phyloP scores from a whole-genome alignment of 176 grass and related monocot genomes.

The Phragmites australis region DNA sequence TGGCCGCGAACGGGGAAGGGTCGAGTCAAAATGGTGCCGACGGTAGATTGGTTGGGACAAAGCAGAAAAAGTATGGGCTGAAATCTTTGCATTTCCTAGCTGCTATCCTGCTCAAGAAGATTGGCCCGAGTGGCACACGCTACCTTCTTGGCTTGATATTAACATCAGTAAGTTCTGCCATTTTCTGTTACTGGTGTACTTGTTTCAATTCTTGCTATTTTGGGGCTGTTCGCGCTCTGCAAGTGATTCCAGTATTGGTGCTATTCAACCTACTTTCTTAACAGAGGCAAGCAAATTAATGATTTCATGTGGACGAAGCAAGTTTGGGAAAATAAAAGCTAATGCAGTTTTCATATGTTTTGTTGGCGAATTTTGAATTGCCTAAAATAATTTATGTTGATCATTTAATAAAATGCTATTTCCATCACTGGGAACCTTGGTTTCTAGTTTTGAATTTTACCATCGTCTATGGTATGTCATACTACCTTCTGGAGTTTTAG shows the following conservation, averaged over 20 bases:
- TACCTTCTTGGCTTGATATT: slow-evolving; percentile 69
- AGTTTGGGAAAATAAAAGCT: not conserved
- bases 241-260: not conserved
- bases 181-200: not conserved
- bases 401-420: slow-evolving; percentile 23
- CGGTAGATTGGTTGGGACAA: slow-evolving; percentile 35
- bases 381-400: not conserved
- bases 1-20: slow-evolving; percentile 39
- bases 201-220: slow-evolving; percentile 4
- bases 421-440: not conserved
- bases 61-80: slow-evolving; percentile 48
- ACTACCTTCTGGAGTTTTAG: not conserved
- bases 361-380: not conserved
- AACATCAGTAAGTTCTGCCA: slow-evolving; percentile 53
- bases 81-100: slow-evolving; percentile 88
- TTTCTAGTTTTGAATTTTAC: not conserved
- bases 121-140: slow-evolving; percentile 63
- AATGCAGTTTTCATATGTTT: slow-evolving; percentile 17
- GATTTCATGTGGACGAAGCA: not conserved
- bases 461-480: not conserved
- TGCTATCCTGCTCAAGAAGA: slow-evolving; percentile 81
- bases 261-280: not conserved
- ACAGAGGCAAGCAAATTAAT: not conserved
- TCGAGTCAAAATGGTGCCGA: slow-evolving; percentile 37
- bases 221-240: not conserved